phyloP scores from a whole-genome alignment of 495 filamentous ascomycete genomes.

The Parathielavia appendiculata region DNA sequence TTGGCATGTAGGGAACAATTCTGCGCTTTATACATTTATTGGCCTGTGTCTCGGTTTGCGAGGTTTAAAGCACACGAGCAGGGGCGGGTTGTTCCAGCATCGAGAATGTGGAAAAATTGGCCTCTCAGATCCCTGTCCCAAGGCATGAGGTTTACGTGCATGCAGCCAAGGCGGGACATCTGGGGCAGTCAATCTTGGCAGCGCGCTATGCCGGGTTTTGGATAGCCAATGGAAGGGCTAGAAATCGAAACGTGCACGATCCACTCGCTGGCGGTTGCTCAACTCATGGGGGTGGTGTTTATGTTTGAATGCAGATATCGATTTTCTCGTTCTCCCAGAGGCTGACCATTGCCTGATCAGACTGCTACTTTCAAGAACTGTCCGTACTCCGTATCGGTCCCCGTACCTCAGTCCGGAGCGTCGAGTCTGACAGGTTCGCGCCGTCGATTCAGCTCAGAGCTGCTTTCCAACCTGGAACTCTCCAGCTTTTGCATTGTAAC shows the following conservation, averaged over 20 bases:
- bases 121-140: background rate
- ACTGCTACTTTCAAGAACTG: too few species aligned
- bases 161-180: background rate
- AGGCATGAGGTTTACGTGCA: background rate
- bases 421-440: too few species aligned
- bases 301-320: background rate
- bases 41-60: background rate
- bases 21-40: background rate
- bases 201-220: background rate
- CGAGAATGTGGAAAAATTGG: background rate
- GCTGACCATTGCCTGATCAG: too few species aligned
- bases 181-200: background rate
- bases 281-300: conserved; percentile 1
- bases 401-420: too few species aligned
- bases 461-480: too few species aligned
- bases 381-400: too few species aligned
- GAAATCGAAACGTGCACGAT: conserved; percentile 15
- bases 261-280: background rate
- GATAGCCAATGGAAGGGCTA: conserved; percentile 3
- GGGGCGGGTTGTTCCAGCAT: background rate
- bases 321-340: too few species aligned
- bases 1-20: too few species aligned
- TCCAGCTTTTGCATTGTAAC: too few species aligned
- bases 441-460: too few species aligned
- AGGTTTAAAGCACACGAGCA: too few species aligned